Percentiles rank a stretch among this genome's conserved stretches.
Conservation (phyloP, 352 stramenopile genomes). For the Salisapilia sapeloensis region DNA sequence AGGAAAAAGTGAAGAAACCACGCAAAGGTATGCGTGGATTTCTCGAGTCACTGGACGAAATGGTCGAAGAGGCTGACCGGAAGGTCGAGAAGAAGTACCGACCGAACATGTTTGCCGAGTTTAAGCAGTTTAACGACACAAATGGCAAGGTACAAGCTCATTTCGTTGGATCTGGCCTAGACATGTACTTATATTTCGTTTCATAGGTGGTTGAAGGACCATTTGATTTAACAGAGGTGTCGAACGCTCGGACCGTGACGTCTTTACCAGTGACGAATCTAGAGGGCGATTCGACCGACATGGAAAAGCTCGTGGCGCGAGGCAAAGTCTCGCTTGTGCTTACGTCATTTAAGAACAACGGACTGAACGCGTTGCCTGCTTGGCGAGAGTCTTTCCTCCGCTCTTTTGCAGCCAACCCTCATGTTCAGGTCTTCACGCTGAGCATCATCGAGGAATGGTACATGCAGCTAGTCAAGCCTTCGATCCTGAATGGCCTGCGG, state of each 20-base stretch:
- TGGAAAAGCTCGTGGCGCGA: slow-evolving; percentile 27
- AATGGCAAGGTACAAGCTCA: slow-evolving; percentile 31
- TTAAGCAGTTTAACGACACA: slow-evolving; percentile 81
- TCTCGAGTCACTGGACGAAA: slow-evolving; percentile 56
- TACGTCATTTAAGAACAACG: slow-evolving; percentile 78
- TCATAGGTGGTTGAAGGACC: slow-evolving; percentile 21
- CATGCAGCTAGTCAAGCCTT: slow-evolving; percentile 63
- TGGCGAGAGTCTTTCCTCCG: slow-evolving; percentile 51
- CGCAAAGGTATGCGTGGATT: slow-evolving; percentile 60
- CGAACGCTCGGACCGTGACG: slow-evolving; percentile 32
- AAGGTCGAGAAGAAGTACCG: slow-evolving; percentile 78
- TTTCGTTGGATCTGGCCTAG: background rate
- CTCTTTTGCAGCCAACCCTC: slow-evolving; percentile 13
- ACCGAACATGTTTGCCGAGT: slow-evolving; percentile 78
- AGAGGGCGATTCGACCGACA: slow-evolving; percentile 17
- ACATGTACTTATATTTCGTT: slow-evolving; percentile 1
- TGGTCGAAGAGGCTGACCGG: slow-evolving; percentile 72
- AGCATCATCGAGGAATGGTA: slow-evolving; percentile 84
- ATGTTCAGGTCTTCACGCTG: slow-evolving; percentile 46
- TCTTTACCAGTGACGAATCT: slow-evolving; percentile 37
- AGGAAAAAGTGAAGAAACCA: slow-evolving; percentile 15
- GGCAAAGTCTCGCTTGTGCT: slow-evolving; percentile 55
- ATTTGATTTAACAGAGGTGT: slow-evolving; percentile 31
- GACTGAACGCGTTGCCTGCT: slow-evolving; percentile 57
- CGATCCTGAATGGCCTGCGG: slow-evolving; percentile 43